Base-by-base conservation (phyloP, 2,329 filamentous ascomycete species). In the Aspergillus flavus region DNA sequence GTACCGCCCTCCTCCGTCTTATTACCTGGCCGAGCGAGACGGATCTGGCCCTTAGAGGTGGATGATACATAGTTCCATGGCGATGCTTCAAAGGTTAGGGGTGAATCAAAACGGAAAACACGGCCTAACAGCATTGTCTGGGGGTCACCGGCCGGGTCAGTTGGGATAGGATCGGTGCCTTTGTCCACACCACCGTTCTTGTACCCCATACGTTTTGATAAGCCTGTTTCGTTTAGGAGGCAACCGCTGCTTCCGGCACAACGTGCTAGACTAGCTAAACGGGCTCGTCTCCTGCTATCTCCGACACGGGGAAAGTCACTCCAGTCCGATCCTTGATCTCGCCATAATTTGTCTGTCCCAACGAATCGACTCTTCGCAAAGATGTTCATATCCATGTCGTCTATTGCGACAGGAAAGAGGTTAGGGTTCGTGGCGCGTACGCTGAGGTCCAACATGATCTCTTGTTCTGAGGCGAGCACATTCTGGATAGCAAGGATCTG, bases 341-440 rank as follows among this genome's bases (percentile, higher is more conserved):
- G 74, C 78, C 78, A 80, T 19, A 79, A 68, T 39, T 76, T 76
- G 60, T 85, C 84, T 12, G 81, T 83, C n/a, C 92, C 91, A 14
- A 94, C 91, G 74, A 94, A 91, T 64, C 91, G 92, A 64, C 93
- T 97, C 78, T 96, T 97, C 34, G 95, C 95, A 78, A 98, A 98
- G 36, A 99, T 86, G 72, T 96, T 93, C 62, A 98, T 84, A 75
- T 98, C 93, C 73, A 96, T 90, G 54, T 94, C 89, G 66, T 91
- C 89, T 43, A 99, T 88, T 2, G 91, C 91, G 48, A 99, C 91
- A 2, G 93, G 89, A 45, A 98, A 91, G 46, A 97, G 89, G 70
- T 98, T 99, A 1, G 94, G 94, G 75, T 99, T 99, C 70, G 94
- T 85, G 0, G 94, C 95, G 69, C 88, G 88, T 64, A 99, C 92